A percentile compares a stretch with the other conserved stretches of the same genome.
These are phyloP conservation scores for Polysphondylium violaceum DNA, from an alignment of 78 protist species.

Conservation along the genomic window DNA sequence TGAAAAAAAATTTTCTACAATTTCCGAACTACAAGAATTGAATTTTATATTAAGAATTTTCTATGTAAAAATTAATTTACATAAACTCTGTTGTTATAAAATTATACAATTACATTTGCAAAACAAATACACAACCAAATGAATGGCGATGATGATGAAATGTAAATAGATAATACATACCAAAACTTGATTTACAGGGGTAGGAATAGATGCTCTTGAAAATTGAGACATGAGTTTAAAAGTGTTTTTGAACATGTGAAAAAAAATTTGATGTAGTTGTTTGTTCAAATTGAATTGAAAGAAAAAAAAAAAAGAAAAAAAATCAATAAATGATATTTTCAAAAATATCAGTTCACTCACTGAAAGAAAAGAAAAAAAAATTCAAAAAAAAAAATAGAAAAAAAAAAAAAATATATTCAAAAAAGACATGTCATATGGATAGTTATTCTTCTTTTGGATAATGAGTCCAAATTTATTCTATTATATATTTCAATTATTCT, in stretches of 20 bases:
- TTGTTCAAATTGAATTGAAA: too few relatives aligned
- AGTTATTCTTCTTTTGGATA: too few relatives aligned
- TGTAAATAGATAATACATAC: constrained; percentile 12
- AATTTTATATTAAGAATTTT: background rate
- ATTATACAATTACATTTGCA: background rate
- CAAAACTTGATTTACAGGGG: constrained; percentile 72
- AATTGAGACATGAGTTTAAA: constrained; percentile 32
- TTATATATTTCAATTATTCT: too few relatives aligned
- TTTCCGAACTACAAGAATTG: background rate
- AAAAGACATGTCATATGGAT: too few relatives aligned
- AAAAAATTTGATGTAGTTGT: too few relatives aligned
- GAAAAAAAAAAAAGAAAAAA: too few relatives aligned
- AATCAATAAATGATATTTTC: too few relatives aligned
- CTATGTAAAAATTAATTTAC: background rate
- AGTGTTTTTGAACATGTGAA: constrained; percentile 31
- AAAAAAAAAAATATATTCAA: too few relatives aligned
- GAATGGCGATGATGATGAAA: background rate
- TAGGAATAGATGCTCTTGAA: constrained; percentile 70
- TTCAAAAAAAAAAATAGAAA: too few relatives aligned
- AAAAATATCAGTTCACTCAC: too few relatives aligned
- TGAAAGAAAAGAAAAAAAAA: too few relatives aligned
- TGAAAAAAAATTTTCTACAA: background rate
- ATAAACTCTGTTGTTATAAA: background rate
- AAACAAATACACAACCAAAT: background rate
- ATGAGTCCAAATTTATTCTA: too few relatives aligned